These are phyloP conservation scores for Elongisporangium undulatum DNA, from an alignment of 352 stramenopile species.

Conservation along the genomic window DNA sequence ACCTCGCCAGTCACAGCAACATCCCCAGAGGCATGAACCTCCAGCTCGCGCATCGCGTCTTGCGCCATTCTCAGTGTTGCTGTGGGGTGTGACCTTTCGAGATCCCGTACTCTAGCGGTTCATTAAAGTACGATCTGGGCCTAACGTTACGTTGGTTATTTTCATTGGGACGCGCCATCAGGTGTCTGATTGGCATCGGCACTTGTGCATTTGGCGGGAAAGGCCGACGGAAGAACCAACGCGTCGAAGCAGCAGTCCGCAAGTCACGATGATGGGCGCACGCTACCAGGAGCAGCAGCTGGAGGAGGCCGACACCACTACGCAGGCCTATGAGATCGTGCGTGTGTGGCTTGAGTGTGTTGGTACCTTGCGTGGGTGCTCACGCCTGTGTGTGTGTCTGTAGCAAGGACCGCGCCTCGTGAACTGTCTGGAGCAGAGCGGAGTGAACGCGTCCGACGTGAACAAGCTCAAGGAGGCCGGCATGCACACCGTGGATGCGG, in stretches of 20 bases:
- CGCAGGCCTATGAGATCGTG: constrained; percentile 46
- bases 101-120: background rate
- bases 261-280: constrained; percentile 15
- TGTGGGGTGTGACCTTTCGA: background rate
- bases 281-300: constrained; percentile 45
- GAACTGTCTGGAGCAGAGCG: constrained; percentile 93
- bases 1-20: background rate
- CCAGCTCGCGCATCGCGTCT: background rate
- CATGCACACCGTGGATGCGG: constrained; percentile 98
- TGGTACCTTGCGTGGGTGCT: background rate
- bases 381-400: background rate
- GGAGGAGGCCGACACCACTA: constrained; percentile 24
- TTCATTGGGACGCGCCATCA: background rate
- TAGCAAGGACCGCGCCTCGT: constrained; percentile 82
- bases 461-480: constrained; percentile 97
- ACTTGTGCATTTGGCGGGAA: constrained; percentile 2
- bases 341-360: constrained; percentile 3
- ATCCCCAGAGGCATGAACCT: background rate
- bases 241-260: background rate
- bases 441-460: constrained; percentile 96
- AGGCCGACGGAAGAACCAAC: background rate
- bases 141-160: background rate
- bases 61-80: background rate
- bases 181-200: background rate
- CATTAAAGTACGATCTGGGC: constrained; percentile 26